phyloP scores from a whole-genome alignment of 352 stramenopile genomes.

The Pythium aquatile region DNA sequence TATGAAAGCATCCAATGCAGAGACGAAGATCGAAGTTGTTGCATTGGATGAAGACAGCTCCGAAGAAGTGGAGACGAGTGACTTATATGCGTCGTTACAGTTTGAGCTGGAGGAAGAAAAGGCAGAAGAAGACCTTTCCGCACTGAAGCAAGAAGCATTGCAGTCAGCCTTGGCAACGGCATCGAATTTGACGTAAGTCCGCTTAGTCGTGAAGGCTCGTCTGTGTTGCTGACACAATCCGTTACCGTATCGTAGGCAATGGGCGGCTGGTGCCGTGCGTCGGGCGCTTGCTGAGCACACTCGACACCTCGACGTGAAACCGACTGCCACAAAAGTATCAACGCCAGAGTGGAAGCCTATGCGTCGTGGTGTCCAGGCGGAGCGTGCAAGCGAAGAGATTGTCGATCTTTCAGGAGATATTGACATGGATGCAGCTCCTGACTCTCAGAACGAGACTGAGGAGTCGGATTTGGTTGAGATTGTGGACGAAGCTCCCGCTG shows the following conservation, averaged over 20 bases:
- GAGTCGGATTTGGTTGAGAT: conserved; percentile 5
- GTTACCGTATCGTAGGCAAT: conserved; percentile 44
- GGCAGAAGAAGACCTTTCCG: conserved; percentile 58
- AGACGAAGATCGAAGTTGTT: not conserved
- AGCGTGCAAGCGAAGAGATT: not conserved
- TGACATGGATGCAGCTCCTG: not conserved
- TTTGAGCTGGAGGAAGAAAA: conserved; percentile 73
- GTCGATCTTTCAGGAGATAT: conserved; percentile 14
- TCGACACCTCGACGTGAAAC: conserved; percentile 21
- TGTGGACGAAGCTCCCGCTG: not conserved
- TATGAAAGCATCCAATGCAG: not conserved
- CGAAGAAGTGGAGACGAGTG: conserved; percentile 33
- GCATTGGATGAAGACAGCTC: conserved; percentile 15
- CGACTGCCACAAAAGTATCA: not conserved
- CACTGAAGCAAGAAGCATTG: conserved; percentile 65
- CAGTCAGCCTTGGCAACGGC: conserved; percentile 76
- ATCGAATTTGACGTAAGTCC: conserved; percentile 75
- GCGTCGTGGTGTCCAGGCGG: not conserved
- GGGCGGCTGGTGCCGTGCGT: conserved; percentile 75
- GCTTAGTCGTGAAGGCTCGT: no score
- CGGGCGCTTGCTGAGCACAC: conserved; percentile 68
- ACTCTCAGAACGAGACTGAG: not conserved
- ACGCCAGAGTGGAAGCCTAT: not conserved
- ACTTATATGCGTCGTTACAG: conserved; percentile 51
- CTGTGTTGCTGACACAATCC: not conserved